These are phyloP conservation scores for Alisma plantagoaquatica DNA, from an alignment of 106 monocot species.

Conservation along the genomic window DNA sequence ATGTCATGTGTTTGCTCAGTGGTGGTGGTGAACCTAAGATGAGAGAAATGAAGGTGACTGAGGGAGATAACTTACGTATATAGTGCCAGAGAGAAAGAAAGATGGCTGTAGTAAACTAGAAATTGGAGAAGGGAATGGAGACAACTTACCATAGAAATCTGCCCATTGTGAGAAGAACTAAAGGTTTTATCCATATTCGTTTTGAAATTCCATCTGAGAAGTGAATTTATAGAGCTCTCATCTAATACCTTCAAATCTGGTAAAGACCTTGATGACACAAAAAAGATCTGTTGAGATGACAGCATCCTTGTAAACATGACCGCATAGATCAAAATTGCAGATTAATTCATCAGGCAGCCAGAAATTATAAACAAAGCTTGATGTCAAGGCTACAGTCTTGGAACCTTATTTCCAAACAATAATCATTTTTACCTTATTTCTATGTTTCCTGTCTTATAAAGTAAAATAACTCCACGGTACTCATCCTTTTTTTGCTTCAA, in stretches of 20 bases:
- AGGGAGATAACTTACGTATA: too few relatives aligned
- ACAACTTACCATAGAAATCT: slow-evolving; percentile 57
- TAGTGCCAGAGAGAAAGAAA: too few relatives aligned
- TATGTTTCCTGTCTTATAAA: slow-evolving; percentile 71
- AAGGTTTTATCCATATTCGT: slow-evolving; percentile 81
- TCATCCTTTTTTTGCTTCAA: slow-evolving; percentile 44
- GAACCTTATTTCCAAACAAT: background rate
- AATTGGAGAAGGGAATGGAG: slow-evolving; percentile 1
- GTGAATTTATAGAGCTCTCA: slow-evolving; percentile 75
- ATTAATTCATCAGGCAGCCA: too few relatives aligned
- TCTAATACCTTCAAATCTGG: slow-evolving; percentile 53
- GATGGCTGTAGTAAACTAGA: slow-evolving; percentile 1
- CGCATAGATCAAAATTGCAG: background rate
- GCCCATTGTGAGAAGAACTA: slow-evolving; percentile 61
- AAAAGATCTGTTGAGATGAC: background rate
- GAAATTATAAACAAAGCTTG: too few relatives aligned
- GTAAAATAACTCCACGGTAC: slow-evolving; percentile 47
- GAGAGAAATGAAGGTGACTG: too few relatives aligned
- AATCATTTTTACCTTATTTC: slow-evolving; percentile 57
- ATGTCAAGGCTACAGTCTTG: too few relatives aligned
- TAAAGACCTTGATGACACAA: slow-evolving; percentile 36
- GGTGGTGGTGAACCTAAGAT: too few relatives aligned
- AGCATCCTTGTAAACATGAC: background rate
- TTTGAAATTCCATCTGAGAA: slow-evolving; percentile 90
- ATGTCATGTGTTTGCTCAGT: too few relatives aligned